Conservation (phyloP, 2,329 filamentous ascomycete species). For the Leptographium wingfieldii region DNA sequence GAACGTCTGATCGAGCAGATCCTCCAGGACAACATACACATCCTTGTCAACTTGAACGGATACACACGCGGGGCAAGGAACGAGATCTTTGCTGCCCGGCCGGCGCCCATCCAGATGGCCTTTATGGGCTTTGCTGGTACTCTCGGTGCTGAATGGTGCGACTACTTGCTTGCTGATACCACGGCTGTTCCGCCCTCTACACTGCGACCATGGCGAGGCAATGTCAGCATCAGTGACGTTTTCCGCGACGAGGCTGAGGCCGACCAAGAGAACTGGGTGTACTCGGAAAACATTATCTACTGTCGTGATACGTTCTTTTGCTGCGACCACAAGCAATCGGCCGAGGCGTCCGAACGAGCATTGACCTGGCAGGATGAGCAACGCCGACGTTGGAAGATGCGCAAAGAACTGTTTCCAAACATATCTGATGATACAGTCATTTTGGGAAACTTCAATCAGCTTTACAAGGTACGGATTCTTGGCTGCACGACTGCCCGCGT, state of each 20-base stretch:
- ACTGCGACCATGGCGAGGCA: conserved; percentile 65
- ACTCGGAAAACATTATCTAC: conserved; percentile 93
- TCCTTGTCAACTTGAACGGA: conserved; percentile 93
- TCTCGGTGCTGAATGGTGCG: conserved; percentile 93
- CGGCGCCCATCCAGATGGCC: conserved; percentile 95
- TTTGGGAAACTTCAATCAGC: conserved; percentile 93
- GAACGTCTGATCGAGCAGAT: conserved; percentile 81
- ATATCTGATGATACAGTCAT: conserved; percentile 77
- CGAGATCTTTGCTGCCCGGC: conserved; percentile 89
- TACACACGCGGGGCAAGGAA: conserved; percentile 96
- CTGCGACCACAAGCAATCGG: conserved; percentile 90
- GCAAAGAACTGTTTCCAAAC: conserved; percentile 78
- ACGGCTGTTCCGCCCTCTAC: conserved; percentile 76
- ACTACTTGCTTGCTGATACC: conserved; percentile 85
- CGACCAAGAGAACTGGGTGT: conserved; percentile 73
- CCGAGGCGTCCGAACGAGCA: conserved; percentile 45
- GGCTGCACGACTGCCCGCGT: neutral
- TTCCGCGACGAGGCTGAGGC: conserved; percentile 54
- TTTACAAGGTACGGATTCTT: conserved; percentile 70
- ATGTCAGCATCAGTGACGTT: conserved; percentile 60
- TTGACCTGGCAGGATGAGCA: conserved; percentile 79
- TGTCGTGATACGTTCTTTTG: conserved; percentile 95
- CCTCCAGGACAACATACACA: conserved; percentile 76
- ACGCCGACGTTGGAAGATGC: conserved; percentile 74
- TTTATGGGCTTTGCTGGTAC: conserved; percentile 99